Evolutionary conservation across 2,329 filamentous ascomycete genomes (phyloP).

Genomic region (Verticillium longisporum): DNA sequence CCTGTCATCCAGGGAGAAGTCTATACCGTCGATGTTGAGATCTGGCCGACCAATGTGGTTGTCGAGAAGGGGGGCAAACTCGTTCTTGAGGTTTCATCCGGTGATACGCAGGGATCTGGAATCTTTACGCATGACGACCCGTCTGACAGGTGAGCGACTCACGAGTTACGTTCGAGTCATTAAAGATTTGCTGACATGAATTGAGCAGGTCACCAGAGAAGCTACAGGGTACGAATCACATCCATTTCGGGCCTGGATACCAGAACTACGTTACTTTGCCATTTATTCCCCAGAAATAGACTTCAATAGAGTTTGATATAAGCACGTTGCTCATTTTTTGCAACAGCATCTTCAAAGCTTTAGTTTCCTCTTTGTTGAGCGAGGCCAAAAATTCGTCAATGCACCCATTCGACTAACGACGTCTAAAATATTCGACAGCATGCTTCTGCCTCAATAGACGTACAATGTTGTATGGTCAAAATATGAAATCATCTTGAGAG

Average conservation of each 20-base stretch:
- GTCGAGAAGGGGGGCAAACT: slow-evolving; percentile 37
- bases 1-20: slow-evolving; percentile 47
- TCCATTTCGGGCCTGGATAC: slow-evolving; percentile 42
- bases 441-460: too few species aligned
- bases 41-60: slow-evolving; percentile 59
- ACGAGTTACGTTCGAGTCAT: slow-evolving; percentile 17
- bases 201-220: slow-evolving; percentile 35
- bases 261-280: slow-evolving; percentile 47
- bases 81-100: slow-evolving; percentile 48
- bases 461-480: too few species aligned
- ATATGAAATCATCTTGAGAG: too few species aligned
- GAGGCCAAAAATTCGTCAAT: too few species aligned
- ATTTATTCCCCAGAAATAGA: slow-evolving; percentile 31
- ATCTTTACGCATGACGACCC: slow-evolving; percentile 47
- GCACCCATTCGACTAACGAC: too few species aligned
- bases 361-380: too few species aligned
- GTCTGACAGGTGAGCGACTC: slow-evolving; percentile 37
- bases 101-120: slow-evolving; percentile 54
- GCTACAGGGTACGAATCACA: slow-evolving; percentile 39
- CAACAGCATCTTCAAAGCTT: too few species aligned
- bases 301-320: background rate
- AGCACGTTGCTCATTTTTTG: too few species aligned
- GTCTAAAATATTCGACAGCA: too few species aligned
- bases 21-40: slow-evolving; percentile 54
- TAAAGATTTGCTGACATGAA: slow-evolving; percentile 27